Evolutionary conservation across 352 stramenopile species (phyloP), one percentile per base, ranked within the genome.

Genomic region (Phytophthora meadii): DNA sequence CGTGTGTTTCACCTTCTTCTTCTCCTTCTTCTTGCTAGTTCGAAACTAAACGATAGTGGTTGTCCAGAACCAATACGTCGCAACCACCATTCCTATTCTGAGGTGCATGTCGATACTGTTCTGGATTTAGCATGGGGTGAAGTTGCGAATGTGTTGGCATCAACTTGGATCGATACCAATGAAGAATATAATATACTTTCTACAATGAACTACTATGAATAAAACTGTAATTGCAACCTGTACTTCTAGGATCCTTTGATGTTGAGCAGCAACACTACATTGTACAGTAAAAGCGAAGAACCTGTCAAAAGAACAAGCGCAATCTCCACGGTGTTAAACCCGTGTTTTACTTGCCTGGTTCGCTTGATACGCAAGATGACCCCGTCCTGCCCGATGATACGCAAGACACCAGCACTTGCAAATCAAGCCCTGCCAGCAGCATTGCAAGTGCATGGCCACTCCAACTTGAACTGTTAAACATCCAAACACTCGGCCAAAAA

Each of bases 281-380:
- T 22, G 22, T 22, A 22, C 22, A 22, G 22, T 22, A 22, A 30
- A 30, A 30, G 4, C 27, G 30, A 36, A 36, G 30, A 10, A 36
- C 1, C 30, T 14, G 30, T 36, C 9, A 36, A 36, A 36, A 7
- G 30, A 36, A 8, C 30, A 36, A 36, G 17, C 8, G 12, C 40
- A 47, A 3, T 47, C 4, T 47, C 5, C 28, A 1, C 37, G 15
- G 34, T 15, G 10, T 42, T 42, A 32, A 53, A 5, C 9, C 17
- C 10, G 14, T 12, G 8, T 17, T 39, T 24, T 41, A 11, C 32
- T 24, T 56, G 14, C 17, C 30, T 55, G 5, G 28, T 44, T 36
- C 30, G 17, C 14, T 62, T 45, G 54, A 62, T 62, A 62, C 54
- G 54, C 54, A 62, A 62, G 40, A 42, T 54, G 42, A 28, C 22